phyloP scores from a whole-genome alignment of 352 stramenopile genomes.

The Thalassiosira exigua region DNA sequence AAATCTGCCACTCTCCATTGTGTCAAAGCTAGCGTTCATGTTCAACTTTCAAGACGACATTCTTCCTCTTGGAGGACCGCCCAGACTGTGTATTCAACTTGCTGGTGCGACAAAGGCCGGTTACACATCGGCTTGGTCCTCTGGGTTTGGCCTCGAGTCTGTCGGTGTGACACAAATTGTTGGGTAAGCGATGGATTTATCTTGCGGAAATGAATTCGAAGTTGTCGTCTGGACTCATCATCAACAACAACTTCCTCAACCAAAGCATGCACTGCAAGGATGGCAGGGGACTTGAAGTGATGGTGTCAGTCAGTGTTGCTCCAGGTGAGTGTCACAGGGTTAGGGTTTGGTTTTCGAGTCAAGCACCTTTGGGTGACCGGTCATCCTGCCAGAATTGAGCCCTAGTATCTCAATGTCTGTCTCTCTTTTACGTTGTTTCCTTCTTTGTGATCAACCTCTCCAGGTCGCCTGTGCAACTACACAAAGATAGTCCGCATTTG shows the following conservation, averaged over 20 bases:
- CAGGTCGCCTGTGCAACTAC: conserved; percentile 85
- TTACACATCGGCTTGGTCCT: conserved; percentile 86
- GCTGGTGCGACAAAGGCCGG: conserved; percentile 60
- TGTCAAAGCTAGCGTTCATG: conserved; percentile 87
- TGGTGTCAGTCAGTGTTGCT: conserved; percentile 85
- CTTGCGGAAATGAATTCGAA: not conserved
- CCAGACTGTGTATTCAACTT: conserved; percentile 84
- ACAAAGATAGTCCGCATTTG: conserved; percentile 90
- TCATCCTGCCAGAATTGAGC: too few relatives aligned
- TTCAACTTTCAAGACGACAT: conserved; percentile 88
- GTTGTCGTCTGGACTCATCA: not conserved
- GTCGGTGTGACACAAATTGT: conserved; percentile 88
- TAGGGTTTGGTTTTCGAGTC: too few relatives aligned
- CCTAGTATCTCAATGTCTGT: too few relatives aligned
- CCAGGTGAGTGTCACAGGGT: too few relatives aligned
- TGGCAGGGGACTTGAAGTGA: conserved; percentile 85
- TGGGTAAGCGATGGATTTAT: conserved; percentile 60
- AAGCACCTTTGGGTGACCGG: too few relatives aligned
- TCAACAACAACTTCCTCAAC: conserved; percentile 12
- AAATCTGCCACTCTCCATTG: conserved; percentile 77
- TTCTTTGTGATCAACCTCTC: too few relatives aligned
- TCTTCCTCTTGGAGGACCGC: conserved; percentile 58
- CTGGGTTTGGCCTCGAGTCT: conserved; percentile 87
- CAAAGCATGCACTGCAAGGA: conserved; percentile 82
- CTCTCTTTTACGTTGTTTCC: too few relatives aligned